A percentile compares a stretch with the other conserved stretches of the same genome.
Conservation (phyloP, 495 filamentous ascomycete genomes). For the Halenospora varia region DNA sequence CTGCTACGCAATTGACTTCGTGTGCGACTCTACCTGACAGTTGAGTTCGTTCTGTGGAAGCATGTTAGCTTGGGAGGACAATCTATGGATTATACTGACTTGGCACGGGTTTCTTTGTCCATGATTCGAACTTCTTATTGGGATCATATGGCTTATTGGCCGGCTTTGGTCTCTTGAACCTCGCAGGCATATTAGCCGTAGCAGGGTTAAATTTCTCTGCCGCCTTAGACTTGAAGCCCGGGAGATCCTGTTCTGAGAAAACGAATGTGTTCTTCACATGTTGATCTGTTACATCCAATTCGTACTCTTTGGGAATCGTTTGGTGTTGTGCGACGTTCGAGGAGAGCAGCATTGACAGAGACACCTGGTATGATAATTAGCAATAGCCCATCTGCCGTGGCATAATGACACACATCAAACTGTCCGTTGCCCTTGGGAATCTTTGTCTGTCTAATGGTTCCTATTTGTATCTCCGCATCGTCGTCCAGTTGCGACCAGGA, state of each 20-base stretch:
- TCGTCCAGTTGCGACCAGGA: conserved; percentile 50
- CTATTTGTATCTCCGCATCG: conserved; percentile 61
- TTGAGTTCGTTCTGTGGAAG: conserved; percentile 58
- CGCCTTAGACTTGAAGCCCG: conserved; percentile 64
- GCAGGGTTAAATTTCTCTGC: conserved; percentile 43
- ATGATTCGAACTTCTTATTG: conserved; percentile 62
- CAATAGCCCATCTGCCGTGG: background rate
- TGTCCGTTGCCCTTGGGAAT: too few relatives aligned
- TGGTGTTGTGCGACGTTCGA: conserved; percentile 53
- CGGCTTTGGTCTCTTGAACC: conserved; percentile 38
- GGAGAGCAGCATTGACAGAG: conserved; percentile 50
- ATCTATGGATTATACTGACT: conserved; percentile 47
- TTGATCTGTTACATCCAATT: conserved; percentile 60
- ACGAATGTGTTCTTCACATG: conserved; percentile 74
- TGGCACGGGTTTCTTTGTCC: conserved; percentile 73
- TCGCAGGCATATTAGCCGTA: conserved; percentile 44
- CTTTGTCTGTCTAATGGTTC: conserved; percentile 67
- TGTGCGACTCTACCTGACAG: conserved; percentile 68
- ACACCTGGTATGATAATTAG: conserved; percentile 12
- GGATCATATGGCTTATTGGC: conserved; percentile 41
- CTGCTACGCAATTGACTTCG: conserved; percentile 73
- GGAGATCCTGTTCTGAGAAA: conserved; percentile 88
- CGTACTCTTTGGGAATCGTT: conserved; percentile 77
- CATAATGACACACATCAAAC: conserved; percentile 36
- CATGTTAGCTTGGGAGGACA: background rate